Percentiles rank a stretch among this genome's conserved stretches.
These are phyloP conservation scores for Penicillium pulvis DNA, from an alignment of 495 filamentous ascomycete genomes.

Conservation along the genomic window DNA sequence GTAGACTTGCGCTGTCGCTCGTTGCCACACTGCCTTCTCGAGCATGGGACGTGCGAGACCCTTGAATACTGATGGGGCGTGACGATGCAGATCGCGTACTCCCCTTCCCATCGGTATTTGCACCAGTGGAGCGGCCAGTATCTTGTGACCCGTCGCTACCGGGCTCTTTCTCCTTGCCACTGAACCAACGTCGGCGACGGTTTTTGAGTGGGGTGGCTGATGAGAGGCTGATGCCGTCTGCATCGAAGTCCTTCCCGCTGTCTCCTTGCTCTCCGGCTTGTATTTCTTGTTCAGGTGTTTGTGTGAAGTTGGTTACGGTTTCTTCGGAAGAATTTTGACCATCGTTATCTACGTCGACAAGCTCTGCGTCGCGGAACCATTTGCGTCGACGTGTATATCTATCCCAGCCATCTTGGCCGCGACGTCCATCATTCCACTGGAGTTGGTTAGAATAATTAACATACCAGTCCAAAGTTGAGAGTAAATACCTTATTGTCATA, in stretches of 20 bases:
- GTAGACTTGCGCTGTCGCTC: slow-evolving; percentile 43
- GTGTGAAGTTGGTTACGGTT: slow-evolving; percentile 34
- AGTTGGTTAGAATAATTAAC: not conserved
- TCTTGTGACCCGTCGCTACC: slow-evolving; percentile 30
- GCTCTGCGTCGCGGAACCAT: slow-evolving; percentile 94
- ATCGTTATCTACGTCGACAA: slow-evolving; percentile 66
- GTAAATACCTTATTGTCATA: slow-evolving; percentile 88
- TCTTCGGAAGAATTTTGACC: slow-evolving; percentile 24
- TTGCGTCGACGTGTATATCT: slow-evolving; percentile 92
- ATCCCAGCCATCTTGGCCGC: slow-evolving; percentile 90
- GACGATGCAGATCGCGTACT: slow-evolving; percentile 28
- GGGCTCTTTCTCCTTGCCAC: slow-evolving; percentile 38
- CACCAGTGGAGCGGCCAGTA: slow-evolving; percentile 21
- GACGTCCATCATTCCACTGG: slow-evolving; percentile 89
- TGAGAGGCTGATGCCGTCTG: slow-evolving; percentile 34
- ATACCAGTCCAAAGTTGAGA: too few relatives aligned
- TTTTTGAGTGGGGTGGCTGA: slow-evolving; percentile 36
- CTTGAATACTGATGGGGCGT: slow-evolving; percentile 38
- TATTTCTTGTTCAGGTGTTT: slow-evolving; percentile 33
- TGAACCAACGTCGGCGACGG: slow-evolving; percentile 47
- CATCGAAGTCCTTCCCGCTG: slow-evolving; percentile 13
- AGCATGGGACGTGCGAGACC: slow-evolving; percentile 29
- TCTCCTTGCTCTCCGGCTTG: slow-evolving; percentile 20
- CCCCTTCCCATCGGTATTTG: slow-evolving; percentile 19
- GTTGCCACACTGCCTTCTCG: slow-evolving; percentile 40